Conservation (phyloP, 805 yeast genomes). For the Suhomyces vadensis region DNA sequence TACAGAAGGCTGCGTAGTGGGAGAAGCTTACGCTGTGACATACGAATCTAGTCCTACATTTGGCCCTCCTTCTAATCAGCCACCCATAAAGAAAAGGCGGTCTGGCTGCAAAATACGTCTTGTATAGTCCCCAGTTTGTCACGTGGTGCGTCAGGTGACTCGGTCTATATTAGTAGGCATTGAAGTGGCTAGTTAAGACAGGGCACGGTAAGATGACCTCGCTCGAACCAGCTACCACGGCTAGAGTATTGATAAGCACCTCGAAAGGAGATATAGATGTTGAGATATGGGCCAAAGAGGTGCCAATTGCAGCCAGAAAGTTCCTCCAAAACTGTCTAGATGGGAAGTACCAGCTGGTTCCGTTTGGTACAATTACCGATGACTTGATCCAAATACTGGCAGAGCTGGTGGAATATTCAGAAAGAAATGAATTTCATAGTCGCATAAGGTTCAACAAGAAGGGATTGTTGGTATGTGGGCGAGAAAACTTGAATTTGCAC, state of each 20-base stretch:
- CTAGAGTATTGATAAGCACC: conserved; percentile 57
- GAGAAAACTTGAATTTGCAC: conserved; percentile 23
- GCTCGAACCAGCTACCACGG: conserved; percentile 57
- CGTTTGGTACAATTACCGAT: conserved; percentile 42
- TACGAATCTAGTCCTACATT: no score
- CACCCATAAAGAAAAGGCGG: no score
- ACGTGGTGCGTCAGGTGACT: neutral
- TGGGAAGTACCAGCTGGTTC: conserved; percentile 41
- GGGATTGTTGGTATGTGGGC: conserved; percentile 57
- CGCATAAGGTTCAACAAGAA: conserved; percentile 51
- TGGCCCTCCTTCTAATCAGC: no score
- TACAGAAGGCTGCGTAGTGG: no score
- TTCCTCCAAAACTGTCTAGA: conserved; percentile 53
- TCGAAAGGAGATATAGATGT: conserved; percentile 58
- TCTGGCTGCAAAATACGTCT: no score
- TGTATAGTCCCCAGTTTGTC: no score
- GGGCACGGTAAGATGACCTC: conserved; percentile 10
- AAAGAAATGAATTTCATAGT: conserved; percentile 47
- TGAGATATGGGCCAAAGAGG: conserved; percentile 70
- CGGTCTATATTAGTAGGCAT: neutral
- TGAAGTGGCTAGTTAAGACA: neutral
- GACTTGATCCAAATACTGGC: conserved; percentile 37
- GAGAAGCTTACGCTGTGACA: no score
- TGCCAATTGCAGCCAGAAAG: conserved; percentile 47
- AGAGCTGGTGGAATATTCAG: conserved; percentile 10